phyloP scores from a whole-genome alignment of 2,329 filamentous ascomycete genomes.

The Sarocladiaceae sp. region DNA sequence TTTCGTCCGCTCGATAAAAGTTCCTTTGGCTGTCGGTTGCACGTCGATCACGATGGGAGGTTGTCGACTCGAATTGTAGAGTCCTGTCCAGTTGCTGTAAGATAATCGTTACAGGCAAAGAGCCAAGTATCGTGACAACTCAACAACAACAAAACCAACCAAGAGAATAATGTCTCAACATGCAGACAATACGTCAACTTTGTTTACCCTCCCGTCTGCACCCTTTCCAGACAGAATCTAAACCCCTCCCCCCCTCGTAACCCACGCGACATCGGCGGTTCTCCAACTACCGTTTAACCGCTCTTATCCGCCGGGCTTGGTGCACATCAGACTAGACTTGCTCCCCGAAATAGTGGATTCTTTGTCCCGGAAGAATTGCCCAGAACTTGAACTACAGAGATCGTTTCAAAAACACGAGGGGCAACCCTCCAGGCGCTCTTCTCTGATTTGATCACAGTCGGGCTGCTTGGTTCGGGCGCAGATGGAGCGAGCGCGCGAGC shows the following conservation, averaged over 20 bases:
- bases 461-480: neutral
- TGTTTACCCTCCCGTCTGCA: neutral
- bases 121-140: neutral
- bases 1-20: neutral
- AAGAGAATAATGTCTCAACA: too few species aligned
- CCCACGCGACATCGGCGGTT: slow-evolving; percentile 1
- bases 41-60: too few species aligned
- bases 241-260: slow-evolving; percentile 1
- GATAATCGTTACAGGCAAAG: too few species aligned
- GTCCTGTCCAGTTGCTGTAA: too few species aligned
- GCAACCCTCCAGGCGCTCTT: too few species aligned
- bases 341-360: too few species aligned
- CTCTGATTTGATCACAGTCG: too few species aligned
- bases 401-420: too few species aligned
- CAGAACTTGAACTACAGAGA: too few species aligned
- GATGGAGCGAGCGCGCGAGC: slow-evolving; percentile 6
- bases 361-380: neutral
- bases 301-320: too few species aligned
- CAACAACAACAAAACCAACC: neutral
- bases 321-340: too few species aligned
- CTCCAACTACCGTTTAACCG: slow-evolving; percentile 2
- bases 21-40: neutral
- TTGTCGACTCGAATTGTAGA: too few species aligned
- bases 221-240: neutral
- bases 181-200: neutral